Conservation (phyloP, 2,329 filamentous ascomycete genomes). For the Fusarium mundagurra region DNA sequence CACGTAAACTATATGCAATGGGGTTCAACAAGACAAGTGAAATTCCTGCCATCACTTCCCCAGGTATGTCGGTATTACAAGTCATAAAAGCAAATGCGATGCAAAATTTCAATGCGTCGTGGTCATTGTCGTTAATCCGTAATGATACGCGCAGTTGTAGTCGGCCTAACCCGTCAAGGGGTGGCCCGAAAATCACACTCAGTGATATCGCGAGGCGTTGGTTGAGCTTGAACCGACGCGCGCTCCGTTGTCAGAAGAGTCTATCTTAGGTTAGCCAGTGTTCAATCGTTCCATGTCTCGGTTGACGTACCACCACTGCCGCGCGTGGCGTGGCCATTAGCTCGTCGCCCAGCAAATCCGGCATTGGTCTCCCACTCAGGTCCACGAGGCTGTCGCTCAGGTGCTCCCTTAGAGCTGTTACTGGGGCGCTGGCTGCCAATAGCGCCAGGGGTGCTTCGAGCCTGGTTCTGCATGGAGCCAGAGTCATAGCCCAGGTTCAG, state of each 20-base stretch:
- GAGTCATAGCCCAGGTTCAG: constrained; percentile 64
- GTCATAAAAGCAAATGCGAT: constrained; percentile 49
- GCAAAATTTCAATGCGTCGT: constrained; percentile 43
- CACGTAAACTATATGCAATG: constrained; percentile 46
- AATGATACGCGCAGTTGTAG: constrained; percentile 28
- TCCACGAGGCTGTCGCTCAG: constrained; percentile 71
- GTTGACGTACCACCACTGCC: constrained; percentile 68
- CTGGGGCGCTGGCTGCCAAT: constrained; percentile 73
- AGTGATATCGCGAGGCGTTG: constrained; percentile 51
- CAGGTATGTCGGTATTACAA: constrained; percentile 50
- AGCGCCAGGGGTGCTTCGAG: constrained; percentile 64
- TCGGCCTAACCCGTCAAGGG: constrained; percentile 9
- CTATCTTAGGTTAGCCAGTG: constrained; percentile 41
- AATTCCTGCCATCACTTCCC: constrained; percentile 25
- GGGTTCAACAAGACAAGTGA: constrained; percentile 35
- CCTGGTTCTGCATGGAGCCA: constrained; percentile 49
- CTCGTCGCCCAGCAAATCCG: constrained; percentile 65
- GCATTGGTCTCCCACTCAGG: constrained; percentile 67
- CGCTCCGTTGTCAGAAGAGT: constrained; percentile 56
- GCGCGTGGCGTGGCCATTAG: constrained; percentile 70
- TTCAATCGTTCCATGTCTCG: background rate
- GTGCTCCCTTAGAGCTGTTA: constrained; percentile 53
- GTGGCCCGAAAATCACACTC: constrained; percentile 22
- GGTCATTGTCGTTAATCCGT: constrained; percentile 40
- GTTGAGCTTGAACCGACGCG: constrained; percentile 50